Evolutionary conservation across 1,284 basidiomycete species (phyloP).

Genomic region (Pseudozyma pruni): DNA sequence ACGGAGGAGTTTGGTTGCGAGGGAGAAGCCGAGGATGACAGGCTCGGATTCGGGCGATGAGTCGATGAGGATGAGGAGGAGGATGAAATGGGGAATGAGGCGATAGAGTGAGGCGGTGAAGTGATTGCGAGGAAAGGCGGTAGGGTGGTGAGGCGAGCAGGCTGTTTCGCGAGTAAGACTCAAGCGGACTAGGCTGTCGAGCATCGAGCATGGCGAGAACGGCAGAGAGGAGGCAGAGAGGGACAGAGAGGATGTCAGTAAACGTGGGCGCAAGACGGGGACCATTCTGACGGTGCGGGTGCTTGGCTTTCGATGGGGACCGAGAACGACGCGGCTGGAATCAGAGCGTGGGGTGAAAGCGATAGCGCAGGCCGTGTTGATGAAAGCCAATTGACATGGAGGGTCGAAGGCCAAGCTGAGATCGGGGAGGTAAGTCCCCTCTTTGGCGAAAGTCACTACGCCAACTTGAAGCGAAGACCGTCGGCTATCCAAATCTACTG

Average conservation of each 20-base stretch:
- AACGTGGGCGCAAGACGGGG: neutral
- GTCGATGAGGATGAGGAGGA: too few species aligned
- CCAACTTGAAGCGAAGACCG: too few species aligned
- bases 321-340: slow-evolving; percentile 3
- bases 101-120: too few species aligned
- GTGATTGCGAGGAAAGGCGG: slow-evolving; percentile 21
- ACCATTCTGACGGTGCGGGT: neutral
- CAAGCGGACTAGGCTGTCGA: slow-evolving; percentile 64
- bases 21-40: neutral
- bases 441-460: too few species aligned
- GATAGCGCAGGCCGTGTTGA: too few species aligned
- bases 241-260: slow-evolving; percentile 12
- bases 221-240: neutral
- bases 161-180: slow-evolving; percentile 65
- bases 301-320: neutral
- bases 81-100: neutral
- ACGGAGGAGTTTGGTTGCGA: neutral
- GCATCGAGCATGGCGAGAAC: neutral
- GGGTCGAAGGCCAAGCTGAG: too few species aligned
- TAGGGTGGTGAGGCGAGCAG: slow-evolving; percentile 37
- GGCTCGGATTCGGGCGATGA: slow-evolving; percentile 1
- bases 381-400: too few species aligned
- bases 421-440: too few species aligned
- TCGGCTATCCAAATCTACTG: too few species aligned
- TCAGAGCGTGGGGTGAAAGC: neutral